phyloP scores from a whole-genome alignment of 306 rosid genomes.

The Ormosia semicastrata region DNA sequence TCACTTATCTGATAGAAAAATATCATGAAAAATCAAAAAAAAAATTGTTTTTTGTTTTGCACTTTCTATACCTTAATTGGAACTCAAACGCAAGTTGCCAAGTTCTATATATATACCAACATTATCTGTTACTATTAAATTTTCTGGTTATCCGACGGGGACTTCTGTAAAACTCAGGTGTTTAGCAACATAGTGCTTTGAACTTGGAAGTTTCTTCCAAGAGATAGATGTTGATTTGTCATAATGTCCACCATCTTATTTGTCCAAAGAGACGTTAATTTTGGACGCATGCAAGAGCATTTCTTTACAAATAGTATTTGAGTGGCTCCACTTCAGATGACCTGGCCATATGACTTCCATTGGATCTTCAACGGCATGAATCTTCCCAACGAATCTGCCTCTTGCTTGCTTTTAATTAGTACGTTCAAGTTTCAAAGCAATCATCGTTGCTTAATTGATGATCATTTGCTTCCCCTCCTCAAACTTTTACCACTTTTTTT shows the following conservation, averaged over 20 bases:
- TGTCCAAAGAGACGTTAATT: not conserved
- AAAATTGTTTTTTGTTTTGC: not conserved
- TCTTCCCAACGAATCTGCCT: not conserved
- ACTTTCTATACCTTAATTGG: not conserved
- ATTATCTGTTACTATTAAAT: not conserved
- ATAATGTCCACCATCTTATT: constrained; percentile 18
- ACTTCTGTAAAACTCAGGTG: not conserved
- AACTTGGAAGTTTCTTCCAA: not conserved
- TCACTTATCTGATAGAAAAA: too few relatives aligned
- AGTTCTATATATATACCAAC: not conserved
- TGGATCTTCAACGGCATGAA: not conserved
- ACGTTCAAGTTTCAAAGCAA: not conserved
- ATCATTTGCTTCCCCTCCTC: not conserved
- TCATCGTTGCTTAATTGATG: not conserved
- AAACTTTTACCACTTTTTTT: too few relatives aligned
- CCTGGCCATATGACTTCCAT: not conserved
- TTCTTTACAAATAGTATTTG: not conserved
- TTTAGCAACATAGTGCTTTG: not conserved
- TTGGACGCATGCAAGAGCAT: constrained; percentile 6
- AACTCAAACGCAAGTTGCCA: not conserved
- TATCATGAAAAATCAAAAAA: not conserved
- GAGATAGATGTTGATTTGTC: constrained; percentile 18
- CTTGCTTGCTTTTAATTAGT: not conserved
- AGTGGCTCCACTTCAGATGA: not conserved
- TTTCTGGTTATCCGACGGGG: not conserved